phyloP scores from a whole-genome alignment of 176 grass and related monocot genomes.

The Secale cereale region DNA sequence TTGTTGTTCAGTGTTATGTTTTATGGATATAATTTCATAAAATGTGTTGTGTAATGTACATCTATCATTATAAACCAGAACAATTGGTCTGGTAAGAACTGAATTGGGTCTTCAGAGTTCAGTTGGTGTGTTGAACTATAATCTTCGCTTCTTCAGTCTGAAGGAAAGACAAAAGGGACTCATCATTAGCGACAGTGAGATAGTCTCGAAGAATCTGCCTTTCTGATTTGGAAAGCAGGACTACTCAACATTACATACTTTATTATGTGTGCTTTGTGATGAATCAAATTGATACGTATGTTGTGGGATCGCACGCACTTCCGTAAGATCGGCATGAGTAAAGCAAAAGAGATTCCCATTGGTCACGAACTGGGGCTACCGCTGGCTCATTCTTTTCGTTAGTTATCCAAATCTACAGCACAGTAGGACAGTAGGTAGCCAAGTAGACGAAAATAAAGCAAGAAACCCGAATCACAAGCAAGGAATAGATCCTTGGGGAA shows the following conservation, averaged over 20 bases:
- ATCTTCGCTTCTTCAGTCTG: neutral
- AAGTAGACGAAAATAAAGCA: neutral
- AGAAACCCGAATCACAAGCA: constrained; percentile 61
- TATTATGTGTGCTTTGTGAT: neutral
- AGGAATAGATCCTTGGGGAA: constrained; percentile 56
- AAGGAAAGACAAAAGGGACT: neutral
- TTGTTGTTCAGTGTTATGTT: neutral
- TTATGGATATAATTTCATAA: neutral
- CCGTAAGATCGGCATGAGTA: neutral
- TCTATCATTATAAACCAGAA: neutral
- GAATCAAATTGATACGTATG: neutral
- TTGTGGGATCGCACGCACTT: neutral
- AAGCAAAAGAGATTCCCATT: constrained; percentile 34
- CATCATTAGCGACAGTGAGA: neutral
- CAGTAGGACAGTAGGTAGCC: constrained; percentile 19
- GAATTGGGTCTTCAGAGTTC: neutral
- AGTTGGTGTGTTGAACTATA: neutral
- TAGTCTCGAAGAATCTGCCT: neutral
- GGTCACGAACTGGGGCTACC: constrained; percentile 3
- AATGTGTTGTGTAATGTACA: neutral
- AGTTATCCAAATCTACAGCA: neutral
- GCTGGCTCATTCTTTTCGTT: constrained; percentile 15
- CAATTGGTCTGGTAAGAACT: neutral
- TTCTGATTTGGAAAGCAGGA: constrained; percentile 17
- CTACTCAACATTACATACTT: neutral